Conservation (phyloP, 148 eudicot species). For the Chenopodium formosanum region DNA sequence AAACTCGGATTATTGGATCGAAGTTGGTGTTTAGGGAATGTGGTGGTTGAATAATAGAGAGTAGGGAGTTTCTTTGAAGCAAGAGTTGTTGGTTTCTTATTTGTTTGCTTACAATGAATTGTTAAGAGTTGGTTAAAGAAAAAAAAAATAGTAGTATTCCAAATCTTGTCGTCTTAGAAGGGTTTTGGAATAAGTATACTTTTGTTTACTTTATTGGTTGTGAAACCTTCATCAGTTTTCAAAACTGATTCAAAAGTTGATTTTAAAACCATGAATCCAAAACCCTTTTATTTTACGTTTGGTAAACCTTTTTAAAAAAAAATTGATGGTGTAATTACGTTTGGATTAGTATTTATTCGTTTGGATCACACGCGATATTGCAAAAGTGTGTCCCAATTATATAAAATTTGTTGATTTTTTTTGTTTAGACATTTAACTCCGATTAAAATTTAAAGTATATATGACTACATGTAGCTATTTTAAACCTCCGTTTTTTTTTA, state of each 20-base stretch:
- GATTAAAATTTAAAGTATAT: too few species aligned
- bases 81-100: not conserved
- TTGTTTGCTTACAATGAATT: conserved; percentile 16
- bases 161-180: not conserved
- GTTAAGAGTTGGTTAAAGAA: not conserved
- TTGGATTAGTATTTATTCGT: too few species aligned
- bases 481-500: too few species aligned
- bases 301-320: too few species aligned
- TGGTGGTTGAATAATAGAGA: conserved; percentile 12
- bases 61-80: conserved; percentile 21
- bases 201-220: not conserved
- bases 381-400: too few species aligned
- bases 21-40: conserved; percentile 8
- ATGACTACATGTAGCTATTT: too few species aligned
- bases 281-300: too few species aligned
- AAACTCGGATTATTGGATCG: too few species aligned
- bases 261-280: not conserved
- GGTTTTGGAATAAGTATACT: conserved; percentile 24
- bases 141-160: not conserved
- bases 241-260: not conserved
- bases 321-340: not conserved
- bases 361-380: too few species aligned
- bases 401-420: too few species aligned
- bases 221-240: not conserved
- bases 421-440: too few species aligned